Base-by-base conservation (phyloP, 73 alveolate genomes). In the Paraurostyla sp. region DNA sequence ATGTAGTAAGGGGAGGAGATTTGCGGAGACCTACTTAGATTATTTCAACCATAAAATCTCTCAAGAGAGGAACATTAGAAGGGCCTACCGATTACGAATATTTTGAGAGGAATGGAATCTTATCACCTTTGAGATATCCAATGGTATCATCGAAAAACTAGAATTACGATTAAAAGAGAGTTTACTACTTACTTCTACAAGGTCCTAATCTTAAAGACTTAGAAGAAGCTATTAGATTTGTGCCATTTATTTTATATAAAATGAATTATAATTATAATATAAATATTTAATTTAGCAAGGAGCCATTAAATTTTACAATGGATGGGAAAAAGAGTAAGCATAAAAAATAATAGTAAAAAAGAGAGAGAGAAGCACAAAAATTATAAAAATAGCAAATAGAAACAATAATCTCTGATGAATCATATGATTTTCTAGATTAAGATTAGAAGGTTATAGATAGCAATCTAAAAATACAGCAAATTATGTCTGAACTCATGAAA, bases 91-190 rank as follows among this genome's bases (percentile, higher is more conserved):
- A 52, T 54, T 50, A 46, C 23, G 29, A 25, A 52, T 78, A 78
- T 36, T 78, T 78, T 43, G 89, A 52, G 9, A 78, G 49, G 59
- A 78, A 78, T 2, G 89, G 80, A 41, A 78, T 60, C 52, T 35
- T 78, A 1, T 59, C 80, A 11, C 89, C 89, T 33, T 78, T 78
- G 7, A 78, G 78, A 52, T 78, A 78, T 4, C 59, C 20, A 13
- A 78, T 78, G 13, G 89, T 78, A 38, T 78, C 78, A 52, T 78
- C 89, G 25, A 51, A 51, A 38, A 78, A 78, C 89, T 78, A 78
- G 6, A 52, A 30, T 16, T 1, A 6, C 22, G 4, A 13, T 29
- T 16, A 35, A 22, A 41, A 43, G 71, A 18, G 11, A 71, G 13
- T 63, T 15, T 69, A 36, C 22, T 9, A 9, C 25, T 25, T 46